Conservation (phyloP, 306 rosid genomes). For the Casuarina cunninghamiana region DNA sequence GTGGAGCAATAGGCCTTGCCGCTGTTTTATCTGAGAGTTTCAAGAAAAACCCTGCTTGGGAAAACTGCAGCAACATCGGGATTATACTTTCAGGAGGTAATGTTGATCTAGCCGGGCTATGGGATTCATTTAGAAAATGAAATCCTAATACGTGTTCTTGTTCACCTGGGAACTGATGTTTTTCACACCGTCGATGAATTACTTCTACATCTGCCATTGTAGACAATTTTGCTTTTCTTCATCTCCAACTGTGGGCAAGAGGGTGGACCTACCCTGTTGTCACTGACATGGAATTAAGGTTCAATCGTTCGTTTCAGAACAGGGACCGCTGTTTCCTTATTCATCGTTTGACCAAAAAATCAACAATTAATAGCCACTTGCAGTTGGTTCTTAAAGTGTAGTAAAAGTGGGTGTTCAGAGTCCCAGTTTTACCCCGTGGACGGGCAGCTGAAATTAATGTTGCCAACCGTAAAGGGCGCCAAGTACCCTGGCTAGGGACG, state of each 20-base stretch:
- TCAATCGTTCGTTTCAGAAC: too few species aligned
- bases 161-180: slow-evolving; percentile 9
- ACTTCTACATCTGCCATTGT: neutral
- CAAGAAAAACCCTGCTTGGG: slow-evolving; percentile 65
- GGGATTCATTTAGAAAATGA: slow-evolving; percentile 63
- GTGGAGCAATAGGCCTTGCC: slow-evolving; percentile 96
- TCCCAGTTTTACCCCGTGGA: neutral
- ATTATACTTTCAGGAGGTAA: slow-evolving; percentile 88
- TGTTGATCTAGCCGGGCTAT: slow-evolving; percentile 66
- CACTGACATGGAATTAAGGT: too few species aligned
- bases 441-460: neutral
- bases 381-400: neutral
- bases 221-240: neutral
- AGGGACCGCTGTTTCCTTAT: too few species aligned
- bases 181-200: neutral
- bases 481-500: neutral
- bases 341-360: too few species aligned
- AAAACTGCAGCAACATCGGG: slow-evolving; percentile 70
- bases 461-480: neutral
- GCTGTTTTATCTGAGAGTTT: slow-evolving; percentile 79
- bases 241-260: too few species aligned
- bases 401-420: neutral
- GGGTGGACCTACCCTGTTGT: neutral
- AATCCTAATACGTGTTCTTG: neutral
- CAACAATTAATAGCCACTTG: neutral